These are phyloP conservation scores for Yarrowia alimentaria DNA, from an alignment of 805 yeast genomes.

Conservation along the genomic window DNA sequence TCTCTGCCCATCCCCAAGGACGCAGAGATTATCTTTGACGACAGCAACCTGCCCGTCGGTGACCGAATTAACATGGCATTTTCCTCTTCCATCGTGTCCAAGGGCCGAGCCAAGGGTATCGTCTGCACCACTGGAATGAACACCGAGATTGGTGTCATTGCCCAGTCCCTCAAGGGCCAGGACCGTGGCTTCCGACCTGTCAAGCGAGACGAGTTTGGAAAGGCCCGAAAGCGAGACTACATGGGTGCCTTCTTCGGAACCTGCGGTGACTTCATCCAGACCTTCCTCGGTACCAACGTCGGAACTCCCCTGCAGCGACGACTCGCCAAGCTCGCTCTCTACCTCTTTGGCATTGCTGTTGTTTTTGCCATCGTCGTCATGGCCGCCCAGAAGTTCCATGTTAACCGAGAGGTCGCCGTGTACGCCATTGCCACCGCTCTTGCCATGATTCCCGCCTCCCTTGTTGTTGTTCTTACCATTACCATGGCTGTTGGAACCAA, in stretches of 20 bases:
- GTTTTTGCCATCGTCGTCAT: conserved; percentile 80
- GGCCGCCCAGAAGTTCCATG: conserved; percentile 76
- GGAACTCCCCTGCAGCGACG: conserved; percentile 83
- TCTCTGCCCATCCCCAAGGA: conserved; percentile 63
- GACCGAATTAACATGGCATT: conserved; percentile 72
- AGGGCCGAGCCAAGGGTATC: conserved; percentile 72
- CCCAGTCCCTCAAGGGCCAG: conserved; percentile 52
- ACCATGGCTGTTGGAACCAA: conserved; percentile 83
- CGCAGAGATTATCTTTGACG: conserved; percentile 42
- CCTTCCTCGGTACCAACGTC: conserved; percentile 67
- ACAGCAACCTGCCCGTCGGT: conserved; percentile 55
- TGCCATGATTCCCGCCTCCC: conserved; percentile 79
- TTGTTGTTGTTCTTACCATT: conserved; percentile 77
- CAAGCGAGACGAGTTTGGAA: conserved; percentile 46
- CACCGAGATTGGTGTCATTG: conserved; percentile 76
- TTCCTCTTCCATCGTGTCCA: conserved; percentile 65
- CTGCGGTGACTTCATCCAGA: conserved; percentile 55
- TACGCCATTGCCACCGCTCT: conserved; percentile 85
- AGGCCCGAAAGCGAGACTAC: conserved; percentile 37
- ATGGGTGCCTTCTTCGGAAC: conserved; percentile 50
- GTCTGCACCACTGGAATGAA: conserved; percentile 65
- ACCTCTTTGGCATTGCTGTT: conserved; percentile 74
- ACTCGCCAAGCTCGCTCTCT: conserved; percentile 72
- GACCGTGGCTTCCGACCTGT: conserved; percentile 44
- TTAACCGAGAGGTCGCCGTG: conserved; percentile 77